Conservation (phyloP, 1,284 basidiomycete genomes). For the Tremellales sp. region DNA sequence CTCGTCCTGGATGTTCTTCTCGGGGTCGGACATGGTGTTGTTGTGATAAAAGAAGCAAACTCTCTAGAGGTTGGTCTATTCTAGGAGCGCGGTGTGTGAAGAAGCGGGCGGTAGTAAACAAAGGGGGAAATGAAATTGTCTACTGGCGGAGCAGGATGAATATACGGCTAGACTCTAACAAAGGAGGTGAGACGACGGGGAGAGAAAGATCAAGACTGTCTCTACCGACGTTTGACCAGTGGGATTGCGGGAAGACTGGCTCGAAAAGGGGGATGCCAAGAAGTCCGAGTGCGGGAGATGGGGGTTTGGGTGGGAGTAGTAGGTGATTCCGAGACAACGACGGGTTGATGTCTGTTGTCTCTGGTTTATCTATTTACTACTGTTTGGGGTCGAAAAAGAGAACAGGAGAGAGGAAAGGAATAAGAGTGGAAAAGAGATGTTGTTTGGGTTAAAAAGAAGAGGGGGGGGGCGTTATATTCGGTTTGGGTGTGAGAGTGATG, state of each 20-base stretch:
- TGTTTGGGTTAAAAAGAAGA: constrained; percentile 5
- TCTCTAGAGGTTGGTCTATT: constrained; percentile 1
- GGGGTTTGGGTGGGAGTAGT: too few relatives aligned
- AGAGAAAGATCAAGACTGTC: too few relatives aligned
- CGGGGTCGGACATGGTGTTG: constrained; percentile 34
- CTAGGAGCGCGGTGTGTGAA: not conserved
- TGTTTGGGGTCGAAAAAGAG: too few relatives aligned
- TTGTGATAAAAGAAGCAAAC: constrained; percentile 8
- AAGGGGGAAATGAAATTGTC: constrained; percentile 9
- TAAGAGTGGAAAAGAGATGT: not conserved
- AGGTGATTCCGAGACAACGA: too few relatives aligned
- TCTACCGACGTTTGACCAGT: too few relatives aligned
- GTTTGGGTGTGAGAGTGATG: constrained; percentile 7
- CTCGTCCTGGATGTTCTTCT: constrained; percentile 40
- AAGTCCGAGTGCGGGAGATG: too few relatives aligned
- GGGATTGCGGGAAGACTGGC: too few relatives aligned
- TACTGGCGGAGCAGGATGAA: constrained; percentile 2
- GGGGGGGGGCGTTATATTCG: not conserved
- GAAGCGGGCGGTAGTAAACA: not conserved
- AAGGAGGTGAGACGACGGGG: too few relatives aligned
- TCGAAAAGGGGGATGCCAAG: too few relatives aligned
- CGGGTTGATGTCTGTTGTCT: too few relatives aligned
- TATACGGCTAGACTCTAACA: not conserved
- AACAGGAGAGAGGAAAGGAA: constrained; percentile 5
- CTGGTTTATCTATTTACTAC: too few relatives aligned